Evolutionary conservation across 306 rosid species (phyloP).

Genomic region (Cercis canadensis): DNA sequence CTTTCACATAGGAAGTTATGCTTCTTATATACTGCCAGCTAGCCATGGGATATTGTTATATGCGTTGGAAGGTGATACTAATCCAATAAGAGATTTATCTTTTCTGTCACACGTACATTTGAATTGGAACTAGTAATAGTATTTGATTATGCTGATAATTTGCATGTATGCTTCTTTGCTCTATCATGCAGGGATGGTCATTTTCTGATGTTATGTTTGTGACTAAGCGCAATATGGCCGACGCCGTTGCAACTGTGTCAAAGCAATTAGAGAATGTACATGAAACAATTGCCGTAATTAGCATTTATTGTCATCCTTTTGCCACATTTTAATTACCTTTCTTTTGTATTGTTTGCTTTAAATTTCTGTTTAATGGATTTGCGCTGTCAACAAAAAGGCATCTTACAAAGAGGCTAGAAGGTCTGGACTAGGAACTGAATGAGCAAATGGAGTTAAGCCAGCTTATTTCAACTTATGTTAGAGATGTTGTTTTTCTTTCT

Average conservation of each 20-base stretch:
- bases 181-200: conserved; percentile 67
- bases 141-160: conserved; percentile 32
- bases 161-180: neutral
- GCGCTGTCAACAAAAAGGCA: conserved; percentile 71
- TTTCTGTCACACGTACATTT: conserved; percentile 10
- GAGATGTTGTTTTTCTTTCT: conserved; percentile 30
- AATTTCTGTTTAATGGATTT: conserved; percentile 14
- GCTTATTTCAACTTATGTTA: conserved; percentile 68
- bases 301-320: conserved; percentile 27
- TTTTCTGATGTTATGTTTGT: conserved; percentile 86
- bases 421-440: conserved; percentile 69
- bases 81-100: neutral
- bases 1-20: conserved; percentile 59
- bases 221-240: conserved; percentile 76
- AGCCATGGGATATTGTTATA: conserved; percentile 84
- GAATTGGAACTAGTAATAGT: conserved; percentile 9
- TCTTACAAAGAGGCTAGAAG: conserved; percentile 69
- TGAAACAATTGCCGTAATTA: conserved; percentile 81
- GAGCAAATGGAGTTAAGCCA: conserved; percentile 64
- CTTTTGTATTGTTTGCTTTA: neutral
- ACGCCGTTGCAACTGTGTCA: conserved; percentile 68
- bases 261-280: conserved; percentile 76
- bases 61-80: conserved; percentile 77
- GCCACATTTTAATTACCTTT: conserved; percentile 27
- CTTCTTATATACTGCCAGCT: conserved; percentile 74